phyloP scores from a whole-genome alignment of 164 flowering plant species.

The Liriodendron chinense region DNA sequence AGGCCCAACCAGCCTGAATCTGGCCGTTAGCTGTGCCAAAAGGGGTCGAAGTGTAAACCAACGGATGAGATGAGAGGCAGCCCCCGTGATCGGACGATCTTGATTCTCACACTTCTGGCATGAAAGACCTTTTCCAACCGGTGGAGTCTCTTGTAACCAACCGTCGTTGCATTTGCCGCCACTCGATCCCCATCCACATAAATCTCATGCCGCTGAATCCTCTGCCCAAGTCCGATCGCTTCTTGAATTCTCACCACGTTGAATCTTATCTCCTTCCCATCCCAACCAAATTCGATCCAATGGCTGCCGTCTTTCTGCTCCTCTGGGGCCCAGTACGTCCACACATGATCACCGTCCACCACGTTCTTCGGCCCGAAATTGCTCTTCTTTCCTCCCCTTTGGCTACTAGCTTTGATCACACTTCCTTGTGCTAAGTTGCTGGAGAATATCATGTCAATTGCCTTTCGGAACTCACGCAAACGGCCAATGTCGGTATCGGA shows the following conservation, averaged over 20 bases:
- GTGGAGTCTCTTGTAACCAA: conserved; percentile 91
- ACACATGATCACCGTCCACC: conserved; percentile 63
- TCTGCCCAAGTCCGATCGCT: conserved; percentile 87
- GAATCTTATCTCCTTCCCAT: conserved; percentile 38
- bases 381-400: conserved; percentile 53
- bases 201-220: conserved; percentile 61
- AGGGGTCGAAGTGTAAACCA: conserved; percentile 79
- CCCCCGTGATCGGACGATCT: conserved; percentile 42
- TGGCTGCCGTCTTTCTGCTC: conserved; percentile 31
- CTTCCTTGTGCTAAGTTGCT: conserved; percentile 49
- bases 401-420: conserved; percentile 61
- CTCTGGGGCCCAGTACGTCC: conserved; percentile 90
- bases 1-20: neutral
- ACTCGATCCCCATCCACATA: conserved; percentile 56
- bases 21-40: conserved; percentile 24
- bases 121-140: conserved; percentile 49
- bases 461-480: conserved; percentile 47
- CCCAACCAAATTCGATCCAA: conserved; percentile 65
- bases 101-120: conserved; percentile 48
- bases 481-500: conserved; percentile 56
- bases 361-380: conserved; percentile 61
- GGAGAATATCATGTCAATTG: conserved; percentile 60
- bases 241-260: conserved; percentile 91
- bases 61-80: conserved; percentile 74
- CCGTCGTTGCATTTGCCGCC: conserved; percentile 52